phyloP scores from a whole-genome alignment of 1,284 basidiomycete genomes.

The Dichomitus squalens region DNA sequence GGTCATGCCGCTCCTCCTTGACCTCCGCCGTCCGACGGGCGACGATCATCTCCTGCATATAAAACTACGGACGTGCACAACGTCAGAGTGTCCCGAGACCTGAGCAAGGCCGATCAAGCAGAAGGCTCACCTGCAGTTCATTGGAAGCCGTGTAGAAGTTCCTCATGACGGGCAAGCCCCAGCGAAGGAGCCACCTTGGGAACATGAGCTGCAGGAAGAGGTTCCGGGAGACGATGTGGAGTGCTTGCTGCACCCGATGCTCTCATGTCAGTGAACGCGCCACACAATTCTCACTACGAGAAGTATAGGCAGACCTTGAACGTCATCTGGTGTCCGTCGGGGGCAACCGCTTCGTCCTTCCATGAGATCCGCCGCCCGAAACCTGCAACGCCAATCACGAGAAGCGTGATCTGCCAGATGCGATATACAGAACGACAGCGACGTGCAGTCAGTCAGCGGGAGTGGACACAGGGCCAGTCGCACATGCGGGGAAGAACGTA shows the following conservation, averaged over 20 bases:
- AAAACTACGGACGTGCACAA: not conserved
- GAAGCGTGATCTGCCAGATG: constrained; percentile 52
- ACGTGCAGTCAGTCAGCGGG: not conserved
- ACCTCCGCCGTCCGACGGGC: constrained; percentile 41
- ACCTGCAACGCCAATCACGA: constrained; percentile 59
- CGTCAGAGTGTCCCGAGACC: not conserved
- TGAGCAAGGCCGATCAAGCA: not conserved
- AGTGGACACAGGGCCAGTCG: no score
- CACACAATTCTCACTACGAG: no score
- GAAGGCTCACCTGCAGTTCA: constrained; percentile 7
- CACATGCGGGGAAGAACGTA: constrained; percentile 30
- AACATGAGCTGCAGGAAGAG: constrained; percentile 9
- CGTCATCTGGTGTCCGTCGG: constrained; percentile 51
- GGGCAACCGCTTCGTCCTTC: constrained; percentile 44
- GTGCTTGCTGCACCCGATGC: constrained; percentile 2
- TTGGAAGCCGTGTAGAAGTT: not conserved
- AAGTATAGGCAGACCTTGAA: no score
- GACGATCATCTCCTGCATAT: constrained; percentile 41
- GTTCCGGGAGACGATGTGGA: constrained; percentile 15
- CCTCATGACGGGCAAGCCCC: constrained; percentile 10
- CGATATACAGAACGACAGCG: not conserved
- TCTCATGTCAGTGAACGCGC: not conserved
- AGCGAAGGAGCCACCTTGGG: constrained; percentile 9
- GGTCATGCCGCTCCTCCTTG: constrained; percentile 50
- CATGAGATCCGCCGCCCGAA: constrained; percentile 57